A percentile compares a stretch with the other conserved stretches of the same genome.
These are phyloP conservation scores for Ophiognomonia clavigignenti-juglandacearum DNA, from an alignment of 2,329 filamentous ascomycete genomes.

Conservation along the genomic window DNA sequence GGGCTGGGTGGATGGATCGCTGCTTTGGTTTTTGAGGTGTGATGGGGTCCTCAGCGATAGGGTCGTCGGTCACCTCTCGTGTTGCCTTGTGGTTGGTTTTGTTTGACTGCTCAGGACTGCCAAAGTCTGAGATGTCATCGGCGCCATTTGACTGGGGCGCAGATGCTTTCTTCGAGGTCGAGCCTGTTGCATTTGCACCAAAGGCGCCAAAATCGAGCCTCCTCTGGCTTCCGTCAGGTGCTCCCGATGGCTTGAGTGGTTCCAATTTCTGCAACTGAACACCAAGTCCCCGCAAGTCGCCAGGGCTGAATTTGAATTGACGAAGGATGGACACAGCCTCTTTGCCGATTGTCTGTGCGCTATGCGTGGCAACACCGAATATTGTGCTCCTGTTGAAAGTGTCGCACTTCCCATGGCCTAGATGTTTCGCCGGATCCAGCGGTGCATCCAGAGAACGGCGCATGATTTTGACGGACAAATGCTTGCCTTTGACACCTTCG, in stretches of 20 bases:
- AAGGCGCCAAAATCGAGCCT: conserved; percentile 67
- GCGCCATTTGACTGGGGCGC: conserved; percentile 21
- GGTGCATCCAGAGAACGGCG: conserved; percentile 79
- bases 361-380: conserved; percentile 81
- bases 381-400: conserved; percentile 82
- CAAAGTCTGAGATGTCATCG: conserved; percentile 48
- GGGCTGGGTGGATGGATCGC: conserved; percentile 42
- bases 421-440: conserved; percentile 83
- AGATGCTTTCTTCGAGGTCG: conserved; percentile 30
- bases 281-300: conserved; percentile 87
- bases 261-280: conserved; percentile 93
- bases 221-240: conserved; percentile 72
- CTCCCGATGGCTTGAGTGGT: conserved; percentile 57
- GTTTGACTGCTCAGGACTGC: conserved; percentile 30
- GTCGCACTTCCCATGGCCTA: conserved; percentile 94
- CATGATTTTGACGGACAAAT: conserved; percentile 95
- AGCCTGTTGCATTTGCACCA: conserved; percentile 26
- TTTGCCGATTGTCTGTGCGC: conserved; percentile 64
- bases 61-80: conserved; percentile 36
- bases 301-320: conserved; percentile 78
- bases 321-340: conserved; percentile 83
- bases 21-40: conserved; percentile 48
- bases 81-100: conserved; percentile 18
- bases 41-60: conserved; percentile 50
- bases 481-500: conserved; percentile 80